These are phyloP conservation scores for Jatropha podagrica DNA, from an alignment of 441 rosid species.

Conservation along the genomic window DNA sequence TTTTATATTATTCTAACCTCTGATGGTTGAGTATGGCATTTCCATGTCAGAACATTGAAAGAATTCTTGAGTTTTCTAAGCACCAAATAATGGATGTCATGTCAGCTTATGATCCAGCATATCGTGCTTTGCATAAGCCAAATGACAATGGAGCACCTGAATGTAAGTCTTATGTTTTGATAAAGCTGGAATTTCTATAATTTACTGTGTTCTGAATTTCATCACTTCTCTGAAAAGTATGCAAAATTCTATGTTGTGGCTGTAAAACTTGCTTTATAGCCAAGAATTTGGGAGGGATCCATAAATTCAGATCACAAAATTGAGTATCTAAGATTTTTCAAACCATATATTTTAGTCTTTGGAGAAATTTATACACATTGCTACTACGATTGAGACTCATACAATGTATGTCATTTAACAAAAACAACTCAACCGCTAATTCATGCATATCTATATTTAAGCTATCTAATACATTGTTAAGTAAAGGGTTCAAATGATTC, in stretches of 20 bases:
- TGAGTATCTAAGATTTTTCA: neutral
- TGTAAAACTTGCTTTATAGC: neutral
- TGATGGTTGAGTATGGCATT: conserved; percentile 20
- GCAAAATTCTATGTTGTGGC: neutral
- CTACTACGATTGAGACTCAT: too few relatives aligned
- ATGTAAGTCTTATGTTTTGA: conserved; percentile 51
- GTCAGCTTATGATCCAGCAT: conserved; percentile 93
- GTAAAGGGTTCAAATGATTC: neutral
- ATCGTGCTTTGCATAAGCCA: conserved; percentile 82
- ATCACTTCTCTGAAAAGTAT: conserved; percentile 14
- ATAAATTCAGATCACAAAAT: neutral
- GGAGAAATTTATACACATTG: neutral
- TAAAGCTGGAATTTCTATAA: conserved; percentile 10
- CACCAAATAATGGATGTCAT: conserved; percentile 86
- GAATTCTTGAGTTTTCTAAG: conserved; percentile 93
- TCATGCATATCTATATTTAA: neutral
- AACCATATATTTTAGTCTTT: neutral
- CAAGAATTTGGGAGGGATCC: neutral
- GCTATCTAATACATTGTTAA: neutral
- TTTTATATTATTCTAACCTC: conserved; percentile 12
- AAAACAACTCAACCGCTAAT: too few relatives aligned
- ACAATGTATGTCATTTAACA: too few relatives aligned
- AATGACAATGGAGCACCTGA: conserved; percentile 68
- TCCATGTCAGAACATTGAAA: conserved; percentile 77
- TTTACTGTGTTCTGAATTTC: conserved; percentile 14